phyloP scores from a whole-genome alignment of 106 monocot species.

The Acorus gramineus region DNA sequence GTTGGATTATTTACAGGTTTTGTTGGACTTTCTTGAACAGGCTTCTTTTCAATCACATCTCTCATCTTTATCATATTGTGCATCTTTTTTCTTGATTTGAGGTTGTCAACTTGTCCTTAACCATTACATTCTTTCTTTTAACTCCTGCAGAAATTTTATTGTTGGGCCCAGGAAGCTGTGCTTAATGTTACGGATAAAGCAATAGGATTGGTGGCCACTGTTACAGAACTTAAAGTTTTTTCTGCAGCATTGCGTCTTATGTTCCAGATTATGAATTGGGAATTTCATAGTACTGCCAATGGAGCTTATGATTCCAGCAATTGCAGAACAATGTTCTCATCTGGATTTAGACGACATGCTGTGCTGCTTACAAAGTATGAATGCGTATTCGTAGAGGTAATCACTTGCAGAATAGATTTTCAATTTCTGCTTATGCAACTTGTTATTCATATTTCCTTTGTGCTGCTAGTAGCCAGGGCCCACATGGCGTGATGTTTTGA shows the following conservation, averaged over 20 bases:
- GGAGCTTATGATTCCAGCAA: constrained; percentile 15
- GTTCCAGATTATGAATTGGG: constrained; percentile 93
- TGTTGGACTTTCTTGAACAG: neutral
- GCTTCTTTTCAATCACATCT: neutral
- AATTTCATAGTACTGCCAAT: constrained; percentile 35
- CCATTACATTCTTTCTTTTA: neutral
- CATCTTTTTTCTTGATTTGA: neutral
- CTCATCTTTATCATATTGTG: neutral
- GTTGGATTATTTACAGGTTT: constrained; percentile 77
- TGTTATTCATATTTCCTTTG: constrained; percentile 8
- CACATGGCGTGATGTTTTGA: constrained; percentile 65
- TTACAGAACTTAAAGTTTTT: constrained; percentile 68
- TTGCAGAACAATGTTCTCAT: constrained; percentile 16
- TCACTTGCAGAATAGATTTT: constrained; percentile 1
- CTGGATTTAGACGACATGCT: constrained; percentile 50
- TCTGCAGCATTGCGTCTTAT: constrained; percentile 74
- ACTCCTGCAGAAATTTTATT: constrained; percentile 70
- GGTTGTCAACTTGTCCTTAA: neutral
- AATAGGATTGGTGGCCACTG: constrained; percentile 16
- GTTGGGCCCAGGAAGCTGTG: constrained; percentile 82
- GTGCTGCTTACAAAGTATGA: constrained; percentile 78
- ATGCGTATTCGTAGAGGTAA: constrained; percentile 63
- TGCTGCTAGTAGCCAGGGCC: constrained; percentile 71
- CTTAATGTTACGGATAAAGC: constrained; percentile 39
- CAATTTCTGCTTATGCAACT: constrained; percentile 4